These are phyloP conservation scores for Hyphopichia burtonii DNA, from an alignment of 1,139 yeast genomes.

Conservation along the genomic window DNA sequence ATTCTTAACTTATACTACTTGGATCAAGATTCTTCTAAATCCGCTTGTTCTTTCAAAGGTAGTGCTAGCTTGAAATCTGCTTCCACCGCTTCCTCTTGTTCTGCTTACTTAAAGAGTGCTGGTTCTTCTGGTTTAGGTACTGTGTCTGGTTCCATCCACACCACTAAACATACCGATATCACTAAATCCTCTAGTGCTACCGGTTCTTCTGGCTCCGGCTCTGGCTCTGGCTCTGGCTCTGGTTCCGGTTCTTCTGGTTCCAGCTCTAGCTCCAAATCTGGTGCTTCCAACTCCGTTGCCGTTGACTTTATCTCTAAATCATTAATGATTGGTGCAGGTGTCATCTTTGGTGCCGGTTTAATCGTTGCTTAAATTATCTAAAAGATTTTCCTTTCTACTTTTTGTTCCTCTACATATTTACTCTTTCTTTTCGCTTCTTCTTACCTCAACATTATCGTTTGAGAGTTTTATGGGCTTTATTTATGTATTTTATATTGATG, in stretches of 20 bases:
- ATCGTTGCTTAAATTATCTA: slow-evolving; percentile 15
- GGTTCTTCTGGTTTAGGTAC: slow-evolving; percentile 42
- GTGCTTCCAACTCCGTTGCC: slow-evolving; percentile 8
- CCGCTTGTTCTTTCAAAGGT: slow-evolving; percentile 45
- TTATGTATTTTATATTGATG: no score
- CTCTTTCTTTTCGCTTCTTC: neutral
- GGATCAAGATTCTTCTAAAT: slow-evolving; percentile 21
- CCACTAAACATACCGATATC: slow-evolving; percentile 23
- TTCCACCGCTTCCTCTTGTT: slow-evolving; percentile 55
- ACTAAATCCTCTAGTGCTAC: slow-evolving; percentile 27
- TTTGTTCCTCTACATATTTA: neutral
- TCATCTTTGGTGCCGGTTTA: slow-evolving; percentile 8
- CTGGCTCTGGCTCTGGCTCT: slow-evolving; percentile 18
- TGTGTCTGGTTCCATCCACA: slow-evolving; percentile 28
- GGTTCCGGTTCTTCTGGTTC: slow-evolving; percentile 18
- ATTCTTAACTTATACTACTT: slow-evolving; percentile 42
- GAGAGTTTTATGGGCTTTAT: neutral
- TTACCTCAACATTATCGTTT: neutral
- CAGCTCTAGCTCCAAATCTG: slow-evolving; percentile 14
- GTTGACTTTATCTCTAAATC: slow-evolving; percentile 16
- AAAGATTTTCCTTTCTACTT: no score
- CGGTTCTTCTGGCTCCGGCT: slow-evolving; percentile 20
- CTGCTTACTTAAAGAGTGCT: slow-evolving; percentile 41
- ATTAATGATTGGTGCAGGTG: slow-evolving; percentile 22
- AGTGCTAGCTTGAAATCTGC: slow-evolving; percentile 33